Evolutionary conservation across 352 stramenopile genomes (phyloP), one percentile per base, ranked within the genome.

Genomic region (Saprolegnia parasitica): DNA sequence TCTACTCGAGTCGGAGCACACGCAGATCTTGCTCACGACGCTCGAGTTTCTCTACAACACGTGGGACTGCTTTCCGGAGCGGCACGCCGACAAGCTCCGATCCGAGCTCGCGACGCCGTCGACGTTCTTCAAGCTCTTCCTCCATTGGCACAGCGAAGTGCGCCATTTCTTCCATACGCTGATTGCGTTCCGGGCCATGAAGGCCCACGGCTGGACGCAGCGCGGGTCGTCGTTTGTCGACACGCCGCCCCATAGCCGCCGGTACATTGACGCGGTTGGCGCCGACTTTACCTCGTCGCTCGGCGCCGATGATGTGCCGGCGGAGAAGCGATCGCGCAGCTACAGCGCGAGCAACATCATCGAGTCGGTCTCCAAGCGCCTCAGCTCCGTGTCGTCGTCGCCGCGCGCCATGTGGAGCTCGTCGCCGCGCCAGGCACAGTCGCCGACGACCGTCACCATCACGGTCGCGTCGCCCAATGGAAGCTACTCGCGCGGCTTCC

Each of bases 11-110:
- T 93, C 86, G 0, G 87, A 96, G 56, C 87, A 96, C 67, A 94
- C 86, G 0, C 87, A 96, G 45, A 87, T 96, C 13, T 83, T 93
- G 13, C 71, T 96, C 23, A 94, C 87, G 20, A 96, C 87, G 0
- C 71, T 96, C 37, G 87, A 96, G 65, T 93, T 96, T 61, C 67
- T 96, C 32, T 96, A 96, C 76, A 96, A 96, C 40, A 92, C 85
- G 57, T 96, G 87, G 87, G 87, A 96, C 72, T 93, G 84, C 66
- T 96, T 96, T 32, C 87, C 87, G 0, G 87, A 96, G 67, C 82
- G 87, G 16, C 87, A 96, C 73, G 87, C 87, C 1, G 87, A 96
- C 49, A 96, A 96, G 35, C 71, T 96, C 4, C 84, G 87, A 1
- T 93, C 81, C 56, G 87, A 96, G 65, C 70, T 96, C 24, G 73